phyloP scores from a whole-genome alignment of 2,329 filamentous ascomycete species.

The Aspergillus amoenus region DNA sequence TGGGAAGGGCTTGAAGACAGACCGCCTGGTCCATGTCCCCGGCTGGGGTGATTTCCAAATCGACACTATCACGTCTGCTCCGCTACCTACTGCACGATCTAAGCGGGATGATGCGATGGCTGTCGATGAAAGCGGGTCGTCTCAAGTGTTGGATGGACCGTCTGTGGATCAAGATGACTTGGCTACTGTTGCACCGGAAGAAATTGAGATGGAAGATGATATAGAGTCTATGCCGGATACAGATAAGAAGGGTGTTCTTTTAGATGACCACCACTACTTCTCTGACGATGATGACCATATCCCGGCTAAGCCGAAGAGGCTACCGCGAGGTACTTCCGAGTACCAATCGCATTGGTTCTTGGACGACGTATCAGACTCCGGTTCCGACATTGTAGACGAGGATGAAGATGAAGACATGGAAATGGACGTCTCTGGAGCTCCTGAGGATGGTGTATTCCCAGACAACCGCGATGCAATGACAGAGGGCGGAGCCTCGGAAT shows the following conservation, averaged over 20 bases:
- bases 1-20: constrained; percentile 82
- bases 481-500: constrained; percentile 80
- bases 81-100: constrained; percentile 57
- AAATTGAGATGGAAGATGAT: constrained; percentile 72
- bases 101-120: constrained; percentile 63
- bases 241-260: constrained; percentile 78
- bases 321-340: constrained; percentile 87
- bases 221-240: constrained; percentile 54
- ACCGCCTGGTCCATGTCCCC: constrained; percentile 84
- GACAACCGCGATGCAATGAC: constrained; percentile 59
- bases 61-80: constrained; percentile 79
- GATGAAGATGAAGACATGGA: constrained; percentile 55
- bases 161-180: constrained; percentile 80
- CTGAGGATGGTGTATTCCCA: constrained; percentile 76
- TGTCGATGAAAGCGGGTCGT: constrained; percentile 57
- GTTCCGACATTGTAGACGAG: constrained; percentile 75
- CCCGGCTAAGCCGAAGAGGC: constrained; percentile 64
- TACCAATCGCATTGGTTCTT: constrained; percentile 96
- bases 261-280: constrained; percentile 98
- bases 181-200: constrained; percentile 81
- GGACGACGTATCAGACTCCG: constrained; percentile 76
- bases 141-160: constrained; percentile 65
- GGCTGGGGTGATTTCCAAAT: constrained; percentile 95
- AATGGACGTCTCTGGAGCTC: constrained; percentile 60
- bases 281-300: constrained; percentile 74